These are phyloP conservation scores for Lentinula boryana DNA, from an alignment of 768 basidiomycete genomes.

Conservation along the genomic window DNA sequence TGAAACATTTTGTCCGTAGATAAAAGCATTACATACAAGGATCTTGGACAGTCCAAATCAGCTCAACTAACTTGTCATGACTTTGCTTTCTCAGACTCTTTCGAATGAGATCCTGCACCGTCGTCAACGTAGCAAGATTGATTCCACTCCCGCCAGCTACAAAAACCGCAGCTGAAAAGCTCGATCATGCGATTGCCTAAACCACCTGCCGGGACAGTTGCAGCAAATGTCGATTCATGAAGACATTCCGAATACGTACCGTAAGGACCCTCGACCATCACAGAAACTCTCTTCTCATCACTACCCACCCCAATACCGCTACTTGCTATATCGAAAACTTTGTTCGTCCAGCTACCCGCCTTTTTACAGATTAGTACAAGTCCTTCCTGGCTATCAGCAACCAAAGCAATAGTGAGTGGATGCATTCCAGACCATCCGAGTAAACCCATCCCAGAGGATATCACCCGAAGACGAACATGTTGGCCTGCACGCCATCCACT, in stretches of 20 bases:
- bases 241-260: constrained; percentile 16
- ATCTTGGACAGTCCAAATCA: constrained; percentile 45
- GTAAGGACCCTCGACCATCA: constrained; percentile 41
- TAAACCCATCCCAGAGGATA: constrained; percentile 33
- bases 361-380: constrained; percentile 43
- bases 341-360: constrained; percentile 33
- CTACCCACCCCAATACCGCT: constrained; percentile 2
- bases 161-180: constrained; percentile 46
- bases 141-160: constrained; percentile 58
- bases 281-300: constrained; percentile 17
- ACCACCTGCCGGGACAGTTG: constrained; percentile 12
- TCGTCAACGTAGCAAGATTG: constrained; percentile 41
- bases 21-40: constrained; percentile 14
- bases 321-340: constrained; percentile 30
- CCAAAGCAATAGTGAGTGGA: constrained; percentile 55
- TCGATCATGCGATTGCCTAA: constrained; percentile 38
- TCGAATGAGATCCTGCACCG: constrained; percentile 42
- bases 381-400: constrained; percentile 43
- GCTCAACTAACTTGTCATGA: constrained; percentile 35
- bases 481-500: constrained; percentile 59
- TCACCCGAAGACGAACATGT: constrained; percentile 49
- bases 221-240: too few species aligned
- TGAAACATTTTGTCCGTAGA: background rate
- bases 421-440: too few species aligned
- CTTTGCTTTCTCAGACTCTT: constrained; percentile 24